Evolutionary conservation across 306 rosid genomes (phyloP).

Genomic region (Vigna reflexopilosa): DNA sequence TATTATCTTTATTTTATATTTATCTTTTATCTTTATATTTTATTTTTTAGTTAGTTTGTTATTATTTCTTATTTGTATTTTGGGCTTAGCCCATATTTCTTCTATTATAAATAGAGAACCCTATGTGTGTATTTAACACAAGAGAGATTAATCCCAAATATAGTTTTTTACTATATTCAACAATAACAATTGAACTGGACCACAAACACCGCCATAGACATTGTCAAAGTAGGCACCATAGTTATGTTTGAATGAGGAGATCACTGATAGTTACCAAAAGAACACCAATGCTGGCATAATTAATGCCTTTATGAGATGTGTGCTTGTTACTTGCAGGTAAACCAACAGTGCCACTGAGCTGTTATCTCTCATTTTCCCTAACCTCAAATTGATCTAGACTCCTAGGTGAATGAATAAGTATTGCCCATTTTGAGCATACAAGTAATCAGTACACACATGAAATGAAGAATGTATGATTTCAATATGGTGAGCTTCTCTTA

Average conservation of each 20-base stretch:
- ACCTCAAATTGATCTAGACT: constrained; percentile 28
- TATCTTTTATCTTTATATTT: no score
- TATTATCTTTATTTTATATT: no score
- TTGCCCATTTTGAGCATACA: constrained; percentile 39
- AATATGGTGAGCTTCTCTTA: background rate
- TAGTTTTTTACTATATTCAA: no score
- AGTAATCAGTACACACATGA: constrained; percentile 34
- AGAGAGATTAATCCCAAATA: no score
- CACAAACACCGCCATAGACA: constrained; percentile 36
- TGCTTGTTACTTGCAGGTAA: constrained; percentile 43
- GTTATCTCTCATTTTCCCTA: constrained; percentile 45
- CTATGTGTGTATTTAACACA: no score
- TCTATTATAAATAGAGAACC: no score
- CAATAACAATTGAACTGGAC: constrained; percentile 43
- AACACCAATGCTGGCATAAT: background rate
- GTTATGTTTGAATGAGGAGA: constrained; percentile 34
- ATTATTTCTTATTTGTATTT: no score
- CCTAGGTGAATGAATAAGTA: constrained; percentile 40
- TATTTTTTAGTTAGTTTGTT: no score
- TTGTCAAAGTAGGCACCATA: constrained; percentile 42
- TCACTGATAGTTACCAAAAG: background rate
- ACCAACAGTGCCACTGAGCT: constrained; percentile 53
- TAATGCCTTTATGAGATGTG: background rate
- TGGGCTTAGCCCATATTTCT: no score
- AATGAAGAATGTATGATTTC: background rate